Percentiles rank a stretch among this genome's conserved stretches.
These are phyloP conservation scores for Paecilomyces fulvus DNA, from an alignment of 2,329 filamentous ascomycete species.

Conservation along the genomic window DNA sequence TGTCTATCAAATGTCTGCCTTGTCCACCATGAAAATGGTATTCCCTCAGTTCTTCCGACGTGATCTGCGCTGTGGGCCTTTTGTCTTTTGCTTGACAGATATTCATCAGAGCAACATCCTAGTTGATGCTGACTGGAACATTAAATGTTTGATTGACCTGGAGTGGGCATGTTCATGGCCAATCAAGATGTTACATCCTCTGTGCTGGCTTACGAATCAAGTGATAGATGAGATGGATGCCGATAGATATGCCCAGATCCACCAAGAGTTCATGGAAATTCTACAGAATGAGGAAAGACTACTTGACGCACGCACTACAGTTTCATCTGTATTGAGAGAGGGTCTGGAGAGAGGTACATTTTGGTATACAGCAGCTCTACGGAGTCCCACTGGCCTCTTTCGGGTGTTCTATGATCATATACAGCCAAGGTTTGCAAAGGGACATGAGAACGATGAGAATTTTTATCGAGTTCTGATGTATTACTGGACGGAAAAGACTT, in stretches of 20 bases:
- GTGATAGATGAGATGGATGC: constrained; percentile 10
- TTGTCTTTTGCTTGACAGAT: constrained; percentile 29
- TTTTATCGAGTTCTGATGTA: not conserved
- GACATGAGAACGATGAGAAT: not conserved
- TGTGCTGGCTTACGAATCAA: constrained; percentile 18
- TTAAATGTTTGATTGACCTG: constrained; percentile 27
- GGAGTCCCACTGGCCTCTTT: constrained; percentile 17
- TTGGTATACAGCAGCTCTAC: constrained; percentile 19
- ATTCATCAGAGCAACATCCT: constrained; percentile 31
- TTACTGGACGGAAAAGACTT: not conserved
- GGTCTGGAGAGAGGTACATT: constrained; percentile 17
- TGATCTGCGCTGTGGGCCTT: constrained; percentile 24
- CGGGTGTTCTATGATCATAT: constrained; percentile 18
- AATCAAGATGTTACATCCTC: constrained; percentile 17
- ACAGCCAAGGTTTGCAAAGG: constrained; percentile 5
- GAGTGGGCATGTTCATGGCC: constrained; percentile 26
- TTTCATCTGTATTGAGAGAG: not conserved
- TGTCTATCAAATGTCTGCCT: constrained; percentile 6
- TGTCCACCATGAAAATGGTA: constrained; percentile 1
- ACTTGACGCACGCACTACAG: not conserved
- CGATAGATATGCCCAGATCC: constrained; percentile 4
- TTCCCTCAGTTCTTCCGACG: constrained; percentile 1
- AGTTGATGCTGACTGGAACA: constrained; percentile 26
- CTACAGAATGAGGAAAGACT: constrained; percentile 13
- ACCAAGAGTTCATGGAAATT: constrained; percentile 11